Evolutionary conservation across 805 yeast genomes (phyloP), one percentile per base, ranked within the genome.

Genomic region (Soucietia sequanensis): DNA sequence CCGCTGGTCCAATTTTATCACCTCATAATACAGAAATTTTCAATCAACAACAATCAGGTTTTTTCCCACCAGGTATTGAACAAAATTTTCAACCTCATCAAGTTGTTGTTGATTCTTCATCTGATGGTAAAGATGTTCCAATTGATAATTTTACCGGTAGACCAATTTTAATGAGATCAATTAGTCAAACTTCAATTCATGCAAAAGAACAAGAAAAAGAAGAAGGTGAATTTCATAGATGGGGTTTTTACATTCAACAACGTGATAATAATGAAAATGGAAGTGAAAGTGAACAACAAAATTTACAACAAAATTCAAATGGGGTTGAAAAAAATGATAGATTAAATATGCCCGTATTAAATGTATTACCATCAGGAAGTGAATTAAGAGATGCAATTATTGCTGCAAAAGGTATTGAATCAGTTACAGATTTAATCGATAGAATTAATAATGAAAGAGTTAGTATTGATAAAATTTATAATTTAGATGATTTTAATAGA

Each of bases 161-260:
- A 44, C 87, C 90, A 2, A 80, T 84, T 14, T 61, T 82, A 42
- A 72, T 80, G 59, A 70, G 82, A 45, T 76, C 81, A 4, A 62
- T 76, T 4, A 80, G 87, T 0, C 83, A 77, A 43, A 80, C 84
- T 1, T 73, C 85, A 7, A 48, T 75, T 8, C 79, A 84, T 50
- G 87, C 89, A 11, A 81, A 78, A 56, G 76, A 75, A 43, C 87
- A 84, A 57, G 96, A 88, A 54, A 81, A 80, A 41, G 97, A 89
- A 55, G 97, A 89, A 65, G 97, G 96, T 48, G 95, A 85, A 52
- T 73, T 88, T 44, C 96, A 86, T 58, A 80, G 84, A 61, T 80
- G 88, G 80, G 95, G 95, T 13, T 78, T 80, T 50, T 85, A 78
- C 49, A 80, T 87, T 44, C 84, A 81, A 53, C 86, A 79, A 50